Percentiles rank a stretch among this genome's conserved stretches.
These are phyloP conservation scores for Rhipidocladum racemiflorum DNA, from an alignment of 176 grass and related monocot species.

Conservation along the genomic window DNA sequence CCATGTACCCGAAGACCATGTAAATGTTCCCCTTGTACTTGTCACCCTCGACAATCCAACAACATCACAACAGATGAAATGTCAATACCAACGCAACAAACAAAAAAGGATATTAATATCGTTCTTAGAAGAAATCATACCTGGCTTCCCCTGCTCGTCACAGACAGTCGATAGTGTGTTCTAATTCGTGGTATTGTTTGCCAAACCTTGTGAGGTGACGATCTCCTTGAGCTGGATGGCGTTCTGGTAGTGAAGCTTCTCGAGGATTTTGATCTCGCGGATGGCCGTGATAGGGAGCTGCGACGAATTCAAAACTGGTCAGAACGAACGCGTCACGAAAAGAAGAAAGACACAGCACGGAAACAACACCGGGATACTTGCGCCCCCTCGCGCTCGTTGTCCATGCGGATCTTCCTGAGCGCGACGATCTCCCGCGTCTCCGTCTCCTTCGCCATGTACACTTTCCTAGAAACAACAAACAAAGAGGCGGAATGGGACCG, in stretches of 20 bases:
- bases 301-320: constrained; percentile 2
- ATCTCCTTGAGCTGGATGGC: constrained; percentile 95
- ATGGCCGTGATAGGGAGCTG: constrained; percentile 92
- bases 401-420: constrained; percentile 94
- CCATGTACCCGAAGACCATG: constrained; percentile 91
- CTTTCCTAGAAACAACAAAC: constrained; percentile 48
- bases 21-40: constrained; percentile 86
- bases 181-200: neutral
- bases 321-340: neutral
- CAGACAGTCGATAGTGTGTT: neutral
- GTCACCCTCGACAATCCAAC: constrained; percentile 50
- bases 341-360: neutral
- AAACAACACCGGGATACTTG: neutral
- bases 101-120: neutral
- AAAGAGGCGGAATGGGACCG: neutral
- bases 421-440: constrained; percentile 80
- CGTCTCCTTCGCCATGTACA: constrained; percentile 90
- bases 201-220: constrained; percentile 79
- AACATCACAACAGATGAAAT: constrained; percentile 16
- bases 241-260: constrained; percentile 88
- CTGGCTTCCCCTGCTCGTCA: constrained; percentile 67
- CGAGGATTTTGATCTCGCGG: constrained; percentile 94
- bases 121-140: constrained; percentile 22
- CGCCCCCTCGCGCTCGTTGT: constrained; percentile 94
- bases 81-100: neutral